A percentile compares a stretch with the other conserved stretches of the same genome.
Evolutionary conservation across 768 basidiomycete species (phyloP).

Genomic region (Amanita rubescens): DNA sequence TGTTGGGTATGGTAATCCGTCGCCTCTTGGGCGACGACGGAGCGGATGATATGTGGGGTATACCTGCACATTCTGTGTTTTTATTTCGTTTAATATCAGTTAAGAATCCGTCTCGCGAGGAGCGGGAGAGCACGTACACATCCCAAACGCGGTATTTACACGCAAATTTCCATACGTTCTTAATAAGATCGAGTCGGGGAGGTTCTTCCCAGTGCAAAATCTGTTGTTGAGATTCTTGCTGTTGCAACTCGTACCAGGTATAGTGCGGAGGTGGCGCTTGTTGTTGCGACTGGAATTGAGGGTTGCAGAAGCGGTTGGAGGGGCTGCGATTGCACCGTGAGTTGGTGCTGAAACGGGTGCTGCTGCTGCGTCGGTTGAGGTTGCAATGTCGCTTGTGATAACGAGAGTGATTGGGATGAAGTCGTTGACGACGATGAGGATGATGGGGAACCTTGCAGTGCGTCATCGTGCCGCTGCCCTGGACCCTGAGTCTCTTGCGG

Average conservation of each 20-base stretch:
- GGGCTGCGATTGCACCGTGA: neutral
- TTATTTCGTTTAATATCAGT: no score
- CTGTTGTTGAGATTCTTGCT: conserved; percentile 9
- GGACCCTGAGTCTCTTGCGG: neutral
- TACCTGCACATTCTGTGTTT: conserved; percentile 15
- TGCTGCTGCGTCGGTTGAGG: neutral
- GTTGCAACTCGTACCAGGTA: conserved; percentile 10
- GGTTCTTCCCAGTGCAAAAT: conserved; percentile 13
- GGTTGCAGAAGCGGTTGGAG: neutral
- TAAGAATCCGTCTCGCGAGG: no score
- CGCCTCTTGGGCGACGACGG: conserved; percentile 19
- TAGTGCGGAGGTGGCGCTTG: conserved; percentile 9
- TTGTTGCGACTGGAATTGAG: neutral
- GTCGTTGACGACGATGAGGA: neutral
- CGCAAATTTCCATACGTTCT: conserved; percentile 19
- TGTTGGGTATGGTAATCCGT: conserved; percentile 17
- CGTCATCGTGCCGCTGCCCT: neutral
- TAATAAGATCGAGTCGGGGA: conserved; percentile 13
- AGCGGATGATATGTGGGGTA: conserved; percentile 18
- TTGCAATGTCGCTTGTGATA: neutral
- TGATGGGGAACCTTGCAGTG: neutral
- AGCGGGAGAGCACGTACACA: conserved; percentile 14
- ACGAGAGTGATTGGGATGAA: neutral
- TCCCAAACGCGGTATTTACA: conserved; percentile 21
- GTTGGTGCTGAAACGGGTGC: neutral